A percentile compares a stretch with the other conserved stretches of the same genome.
Conservation (phyloP, 1,284 basidiomycete species). For the Trichosporon inkin region DNA sequence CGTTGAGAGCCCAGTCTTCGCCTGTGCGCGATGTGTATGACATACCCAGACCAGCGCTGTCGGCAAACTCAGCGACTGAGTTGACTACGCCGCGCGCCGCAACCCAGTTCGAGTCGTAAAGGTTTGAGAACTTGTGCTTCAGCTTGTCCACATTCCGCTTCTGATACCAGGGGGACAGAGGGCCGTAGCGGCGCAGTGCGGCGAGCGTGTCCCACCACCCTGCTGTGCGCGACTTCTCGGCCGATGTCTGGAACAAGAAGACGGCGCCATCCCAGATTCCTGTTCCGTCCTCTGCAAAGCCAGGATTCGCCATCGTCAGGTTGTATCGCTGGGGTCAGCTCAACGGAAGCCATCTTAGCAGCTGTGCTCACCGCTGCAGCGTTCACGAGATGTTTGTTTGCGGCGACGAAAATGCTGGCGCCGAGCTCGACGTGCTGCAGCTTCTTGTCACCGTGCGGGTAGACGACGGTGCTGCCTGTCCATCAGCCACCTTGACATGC, state of each 20-base stretch:
- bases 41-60: slow-evolving; percentile 33
- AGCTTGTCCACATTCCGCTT: slow-evolving; percentile 47
- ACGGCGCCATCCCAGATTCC: slow-evolving; percentile 63
- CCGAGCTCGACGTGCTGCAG: slow-evolving; percentile 71
- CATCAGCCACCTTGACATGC: slow-evolving; percentile 11
- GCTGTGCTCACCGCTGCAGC: slow-evolving; percentile 72
- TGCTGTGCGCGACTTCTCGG: slow-evolving; percentile 35
- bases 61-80: slow-evolving; percentile 38
- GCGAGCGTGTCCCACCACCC: slow-evolving; percentile 71
- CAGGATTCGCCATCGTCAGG: slow-evolving; percentile 59
- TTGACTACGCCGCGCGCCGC: slow-evolving; percentile 28
- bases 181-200: slow-evolving; percentile 75
- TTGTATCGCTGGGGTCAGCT: slow-evolving; percentile 59
- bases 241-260: slow-evolving; percentile 61
- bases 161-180: slow-evolving; percentile 60
- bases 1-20: slow-evolving; percentile 59
- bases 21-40: slow-evolving; percentile 58
- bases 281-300: slow-evolving; percentile 37
- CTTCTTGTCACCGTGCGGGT: slow-evolving; percentile 66
- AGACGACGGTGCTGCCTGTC: slow-evolving; percentile 67
- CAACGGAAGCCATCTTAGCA: too few relatives aligned
- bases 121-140: slow-evolving; percentile 29
- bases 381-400: slow-evolving; percentile 76
- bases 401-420: slow-evolving; percentile 78
- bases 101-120: slow-evolving; percentile 42